Evolutionary conservation across 352 stramenopile species (phyloP).

Genomic region (Globisporangium paddicum): DNA sequence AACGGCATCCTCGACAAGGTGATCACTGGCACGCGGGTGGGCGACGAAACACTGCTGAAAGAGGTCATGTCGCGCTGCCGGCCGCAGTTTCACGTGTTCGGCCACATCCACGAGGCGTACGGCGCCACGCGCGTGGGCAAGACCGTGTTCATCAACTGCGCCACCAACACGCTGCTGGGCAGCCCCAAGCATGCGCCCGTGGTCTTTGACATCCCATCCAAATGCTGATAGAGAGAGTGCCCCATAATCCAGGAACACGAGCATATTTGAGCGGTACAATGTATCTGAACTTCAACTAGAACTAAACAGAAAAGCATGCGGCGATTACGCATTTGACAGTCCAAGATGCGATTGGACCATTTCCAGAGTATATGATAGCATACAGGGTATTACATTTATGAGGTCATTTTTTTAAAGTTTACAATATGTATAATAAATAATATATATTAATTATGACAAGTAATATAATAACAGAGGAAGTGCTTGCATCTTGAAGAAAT

Average conservation of each 20-base stretch:
- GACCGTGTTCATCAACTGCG: conserved; percentile 89
- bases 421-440: neutral
- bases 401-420: neutral
- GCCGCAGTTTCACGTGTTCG: conserved; percentile 88
- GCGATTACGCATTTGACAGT: neutral
- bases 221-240: too few species aligned
- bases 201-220: conserved; percentile 70
- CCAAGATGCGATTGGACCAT: neutral
- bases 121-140: conserved; percentile 66
- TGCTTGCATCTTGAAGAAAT: neutral
- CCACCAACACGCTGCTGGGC: conserved; percentile 64
- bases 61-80: conserved; percentile 76
- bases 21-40: conserved; percentile 53
- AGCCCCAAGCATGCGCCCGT: conserved; percentile 58
- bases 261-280: neutral
- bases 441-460: neutral
- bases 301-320: neutral
- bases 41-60: conserved; percentile 77
- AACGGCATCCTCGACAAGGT: conserved; percentile 82
- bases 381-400: neutral
- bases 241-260: too few species aligned
- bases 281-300: neutral
- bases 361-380: neutral
- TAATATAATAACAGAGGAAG: neutral
- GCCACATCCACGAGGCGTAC: conserved; percentile 91